phyloP scores from a whole-genome alignment of 2,329 filamentous ascomycete genomes.

The Colletotrichum sp. region DNA sequence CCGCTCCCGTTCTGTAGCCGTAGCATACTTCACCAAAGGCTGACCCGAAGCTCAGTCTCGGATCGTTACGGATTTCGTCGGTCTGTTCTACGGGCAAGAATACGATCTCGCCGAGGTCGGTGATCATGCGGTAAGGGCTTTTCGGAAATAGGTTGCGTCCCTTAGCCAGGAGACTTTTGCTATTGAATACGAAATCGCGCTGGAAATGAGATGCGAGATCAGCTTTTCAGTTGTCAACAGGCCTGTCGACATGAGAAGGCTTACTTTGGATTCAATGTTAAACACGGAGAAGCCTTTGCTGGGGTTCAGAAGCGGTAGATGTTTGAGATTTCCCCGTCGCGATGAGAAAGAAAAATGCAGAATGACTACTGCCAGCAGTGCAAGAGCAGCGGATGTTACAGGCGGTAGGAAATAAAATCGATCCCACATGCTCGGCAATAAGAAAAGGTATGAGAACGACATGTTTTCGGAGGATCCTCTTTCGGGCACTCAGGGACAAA shows the following conservation, averaged over 20 bases:
- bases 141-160: neutral
- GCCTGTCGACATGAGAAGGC: neutral
- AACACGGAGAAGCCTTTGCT: neutral
- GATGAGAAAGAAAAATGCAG: neutral
- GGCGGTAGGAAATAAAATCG: fast-evolving
- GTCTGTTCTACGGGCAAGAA: neutral
- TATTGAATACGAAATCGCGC: neutral
- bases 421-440: neutral
- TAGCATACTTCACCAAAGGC: neutral
- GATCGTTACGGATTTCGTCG: neutral
- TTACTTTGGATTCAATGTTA: neutral
- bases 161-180: neutral
- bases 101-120: neutral
- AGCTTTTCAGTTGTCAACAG: neutral
- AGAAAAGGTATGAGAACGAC: neutral
- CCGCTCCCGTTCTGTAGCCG: fast-evolving
- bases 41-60: neutral
- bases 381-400: neutral
- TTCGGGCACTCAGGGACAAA: neutral
- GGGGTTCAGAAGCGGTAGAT: neutral
- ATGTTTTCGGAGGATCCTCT: neutral
- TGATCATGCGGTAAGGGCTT: neutral
- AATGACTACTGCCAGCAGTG: fast-evolving
- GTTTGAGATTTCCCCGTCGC: neutral
- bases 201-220: neutral